Percentiles rank a stretch among this genome's conserved stretches.
Evolutionary conservation across 2,329 filamentous ascomycete genomes (phyloP).

Genomic region (Ophiostoma novo-ulmi): DNA sequence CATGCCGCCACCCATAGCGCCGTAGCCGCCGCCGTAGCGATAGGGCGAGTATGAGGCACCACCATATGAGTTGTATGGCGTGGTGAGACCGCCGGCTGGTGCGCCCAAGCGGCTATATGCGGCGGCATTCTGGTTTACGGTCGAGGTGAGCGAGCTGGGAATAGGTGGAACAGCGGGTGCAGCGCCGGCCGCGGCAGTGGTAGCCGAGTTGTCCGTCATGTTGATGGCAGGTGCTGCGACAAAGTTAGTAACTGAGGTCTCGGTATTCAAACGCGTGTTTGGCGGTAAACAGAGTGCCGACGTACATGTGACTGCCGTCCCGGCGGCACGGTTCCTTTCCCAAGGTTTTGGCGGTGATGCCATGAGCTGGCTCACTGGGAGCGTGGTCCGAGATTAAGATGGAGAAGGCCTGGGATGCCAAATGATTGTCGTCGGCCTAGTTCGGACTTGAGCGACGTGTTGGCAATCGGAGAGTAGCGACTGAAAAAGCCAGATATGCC

Average conservation of each 20-base stretch:
- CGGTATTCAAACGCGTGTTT: background rate
- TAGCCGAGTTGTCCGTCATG: conserved; percentile 39
- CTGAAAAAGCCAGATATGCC: background rate
- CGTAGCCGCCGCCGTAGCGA: conserved; percentile 32
- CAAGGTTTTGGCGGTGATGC: conserved; percentile 94
- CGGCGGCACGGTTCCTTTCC: conserved; percentile 69
- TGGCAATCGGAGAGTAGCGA: background rate
- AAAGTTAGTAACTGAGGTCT: background rate
- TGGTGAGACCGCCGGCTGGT: conserved; percentile 21
- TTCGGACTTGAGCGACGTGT: background rate
- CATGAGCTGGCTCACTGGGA: conserved; percentile 39
- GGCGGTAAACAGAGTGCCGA: background rate
- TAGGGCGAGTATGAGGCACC: conserved; percentile 30
- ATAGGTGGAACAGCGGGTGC: conserved; percentile 73
- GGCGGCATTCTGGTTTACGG: conserved; percentile 83
- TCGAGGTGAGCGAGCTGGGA: conserved; percentile 68
- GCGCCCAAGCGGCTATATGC: conserved; percentile 59
- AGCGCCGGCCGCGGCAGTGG: conserved; percentile 40
- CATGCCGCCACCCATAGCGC: conserved; percentile 42
- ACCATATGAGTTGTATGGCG: conserved; percentile 9
- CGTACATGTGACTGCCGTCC: conserved; percentile 28
- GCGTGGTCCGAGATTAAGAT: background rate
- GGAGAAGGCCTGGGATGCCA: background rate
- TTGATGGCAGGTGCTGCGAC: conserved; percentile 32
- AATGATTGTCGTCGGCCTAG: background rate